Evolutionary conservation across 1,284 basidiomycete species (phyloP), one percentile per base, ranked within the genome.

Genomic region (Cerrena zonata): DNA sequence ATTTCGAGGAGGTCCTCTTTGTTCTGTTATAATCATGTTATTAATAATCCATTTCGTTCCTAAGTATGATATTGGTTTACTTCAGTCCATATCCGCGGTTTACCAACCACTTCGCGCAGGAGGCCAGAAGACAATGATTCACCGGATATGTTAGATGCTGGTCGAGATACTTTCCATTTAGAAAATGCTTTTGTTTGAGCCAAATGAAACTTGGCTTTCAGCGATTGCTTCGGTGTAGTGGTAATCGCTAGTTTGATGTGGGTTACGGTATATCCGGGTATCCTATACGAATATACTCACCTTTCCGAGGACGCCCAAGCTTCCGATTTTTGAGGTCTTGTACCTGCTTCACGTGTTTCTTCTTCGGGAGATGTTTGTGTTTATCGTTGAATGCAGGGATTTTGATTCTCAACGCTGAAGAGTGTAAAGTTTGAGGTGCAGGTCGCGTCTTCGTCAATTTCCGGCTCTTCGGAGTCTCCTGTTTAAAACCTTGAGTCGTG

Each of bases 1-100:
- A 56, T 37, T 27, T 47, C 38, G 2, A 51, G 48, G 18, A 58
- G 40, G 13, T 58, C 56, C n/a, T 18, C 36, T 47, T 58, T 54
- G 45, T 24, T 30, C 47, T 48, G 21, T 11, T 38, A 22, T 22
- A 42, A 34, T 7, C 41, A 15, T 42, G 39, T 5, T 5, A 7
- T 5, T 22, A 19, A 23, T 42, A 10, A 23, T 22, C 7, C 39
- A 23, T 10, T 23, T 5, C 41, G 41, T 11, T 39, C 21, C n/a
- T 39, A 39, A 10, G 5, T 22, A 11, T n/a, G 18, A 40, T 40
- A 7, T 15, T 15, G 39, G 41, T 5, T 19, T 5, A 42, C 41
- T 5, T 3, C 23, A 3, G 41, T 23, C 41, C 41, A 42, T 22
- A 42, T 42, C 5, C 41, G 41, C 5, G 41, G 41, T 4, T 22